These are phyloP conservation scores for Mollisia scopiformis DNA, from an alignment of 2,329 filamentous ascomycete species.

Conservation along the genomic window DNA sequence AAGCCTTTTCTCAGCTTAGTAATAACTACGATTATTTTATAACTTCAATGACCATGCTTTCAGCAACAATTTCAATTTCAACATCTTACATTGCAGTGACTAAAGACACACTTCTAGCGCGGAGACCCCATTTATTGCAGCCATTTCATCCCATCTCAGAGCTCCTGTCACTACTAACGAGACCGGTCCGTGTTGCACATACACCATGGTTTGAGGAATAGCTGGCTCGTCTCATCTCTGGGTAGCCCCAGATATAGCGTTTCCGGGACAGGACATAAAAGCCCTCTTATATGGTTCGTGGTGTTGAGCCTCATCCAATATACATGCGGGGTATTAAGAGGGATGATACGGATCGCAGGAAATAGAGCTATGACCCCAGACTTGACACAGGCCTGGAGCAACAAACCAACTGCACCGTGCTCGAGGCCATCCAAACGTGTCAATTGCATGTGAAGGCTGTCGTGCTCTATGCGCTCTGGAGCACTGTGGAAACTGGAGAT, in stretches of 20 bases:
- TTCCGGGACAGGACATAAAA: not conserved
- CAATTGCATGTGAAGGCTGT: not conserved
- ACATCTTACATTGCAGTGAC: no score
- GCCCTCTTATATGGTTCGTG: not conserved
- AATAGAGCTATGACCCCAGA: slow-evolving; percentile 11
- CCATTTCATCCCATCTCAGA: no score
- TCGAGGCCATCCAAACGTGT: slow-evolving; percentile 8
- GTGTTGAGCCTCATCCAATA: slow-evolving; percentile 5
- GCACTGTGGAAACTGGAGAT: not conserved
- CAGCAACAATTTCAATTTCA: no score
- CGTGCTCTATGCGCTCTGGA: not conserved
- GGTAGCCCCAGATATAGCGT: not conserved
- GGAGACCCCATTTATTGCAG: no score
- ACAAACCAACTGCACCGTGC: slow-evolving; percentile 4
- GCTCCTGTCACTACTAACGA: no score
- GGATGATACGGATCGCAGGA: not conserved
- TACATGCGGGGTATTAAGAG: slow-evolving; percentile 3
- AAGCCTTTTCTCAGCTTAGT: no score
- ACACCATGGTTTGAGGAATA: not conserved
- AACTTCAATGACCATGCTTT: no score
- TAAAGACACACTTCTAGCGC: no score
- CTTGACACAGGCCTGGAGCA: slow-evolving; percentile 12
- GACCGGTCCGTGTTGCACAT: not conserved
- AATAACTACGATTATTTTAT: no score
- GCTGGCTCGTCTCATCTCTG: not conserved